A percentile compares a stretch with the other conserved stretches of the same genome.
phyloP scores from a whole-genome alignment of 2,329 filamentous ascomycete genomes.

The Aspergillus transmontanensis region DNA sequence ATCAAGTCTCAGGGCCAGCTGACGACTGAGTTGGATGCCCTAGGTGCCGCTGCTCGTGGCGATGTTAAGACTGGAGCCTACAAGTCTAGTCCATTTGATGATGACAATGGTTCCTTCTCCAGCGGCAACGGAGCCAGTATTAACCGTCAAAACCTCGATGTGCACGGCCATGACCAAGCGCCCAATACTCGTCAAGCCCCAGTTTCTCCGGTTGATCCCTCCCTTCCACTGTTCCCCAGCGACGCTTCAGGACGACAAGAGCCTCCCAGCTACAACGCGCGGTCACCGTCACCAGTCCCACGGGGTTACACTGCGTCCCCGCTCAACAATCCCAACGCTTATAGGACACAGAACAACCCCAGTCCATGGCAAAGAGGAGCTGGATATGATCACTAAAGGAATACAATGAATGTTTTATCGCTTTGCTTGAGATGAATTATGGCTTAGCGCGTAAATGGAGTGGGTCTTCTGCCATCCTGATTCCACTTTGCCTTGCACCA shows the following conservation, averaged over 20 bases:
- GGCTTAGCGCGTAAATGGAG: slow-evolving; percentile 36
- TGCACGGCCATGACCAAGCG: slow-evolving; percentile 26
- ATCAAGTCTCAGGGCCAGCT: slow-evolving; percentile 93
- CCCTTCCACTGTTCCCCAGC: slow-evolving; percentile 51
- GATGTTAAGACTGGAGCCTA: slow-evolving; percentile 67
- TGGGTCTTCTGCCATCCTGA: slow-evolving; percentile 28
- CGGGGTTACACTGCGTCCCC: slow-evolving; percentile 37
- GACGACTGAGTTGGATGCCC: slow-evolving; percentile 83
- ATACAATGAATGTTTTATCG: slow-evolving; percentile 26
- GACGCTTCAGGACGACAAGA: slow-evolving; percentile 42
- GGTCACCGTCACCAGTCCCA: slow-evolving; percentile 36
- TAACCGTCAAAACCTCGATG: slow-evolving; percentile 49
- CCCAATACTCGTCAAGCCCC: slow-evolving; percentile 43
- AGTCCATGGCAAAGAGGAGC: slow-evolving; percentile 69
- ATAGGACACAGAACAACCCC: slow-evolving; percentile 54
- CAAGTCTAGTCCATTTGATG: slow-evolving; percentile 64
- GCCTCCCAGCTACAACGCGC: slow-evolving; percentile 41
- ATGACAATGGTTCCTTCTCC: slow-evolving; percentile 70
- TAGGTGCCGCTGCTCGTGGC: slow-evolving; percentile 85
- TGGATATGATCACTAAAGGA: slow-evolving; percentile 60
- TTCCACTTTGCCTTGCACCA: slow-evolving; percentile 17
- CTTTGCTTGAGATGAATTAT: slow-evolving; percentile 42
- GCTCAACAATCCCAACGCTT: slow-evolving; percentile 37
- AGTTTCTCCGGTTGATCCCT: slow-evolving; percentile 52
- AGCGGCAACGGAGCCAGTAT: slow-evolving; percentile 54